Conservation (phyloP, 148 eudicot genomes). For the Silene latifolia region DNA sequence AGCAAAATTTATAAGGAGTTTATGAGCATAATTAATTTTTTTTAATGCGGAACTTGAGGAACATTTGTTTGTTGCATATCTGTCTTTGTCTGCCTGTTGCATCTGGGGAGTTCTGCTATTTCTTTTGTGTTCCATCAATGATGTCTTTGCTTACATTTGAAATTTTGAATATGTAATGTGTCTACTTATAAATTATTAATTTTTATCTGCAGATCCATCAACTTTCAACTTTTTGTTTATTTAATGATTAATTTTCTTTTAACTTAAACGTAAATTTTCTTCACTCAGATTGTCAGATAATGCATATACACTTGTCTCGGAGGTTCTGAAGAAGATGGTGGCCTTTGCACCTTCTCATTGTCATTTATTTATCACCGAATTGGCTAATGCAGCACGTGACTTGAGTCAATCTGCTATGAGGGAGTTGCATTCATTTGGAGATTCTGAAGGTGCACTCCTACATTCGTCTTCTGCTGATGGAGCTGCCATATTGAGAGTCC, state of each 20-base stretch:
- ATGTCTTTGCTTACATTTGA: not conserved
- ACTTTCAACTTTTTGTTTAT: not conserved
- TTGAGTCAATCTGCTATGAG: slow-evolving; percentile 74
- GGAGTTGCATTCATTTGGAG: slow-evolving; percentile 68
- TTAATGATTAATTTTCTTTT: not conserved
- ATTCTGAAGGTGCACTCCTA: slow-evolving; percentile 72
- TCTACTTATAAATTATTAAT: too few relatives aligned
- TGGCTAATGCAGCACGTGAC: slow-evolving; percentile 68
- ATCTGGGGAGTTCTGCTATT: not conserved
- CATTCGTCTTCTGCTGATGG: slow-evolving; percentile 81
- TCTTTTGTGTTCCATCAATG: not conserved
- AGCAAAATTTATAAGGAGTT: too few relatives aligned
- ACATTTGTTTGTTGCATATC: not conserved
- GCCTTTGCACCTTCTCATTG: slow-evolving; percentile 66
- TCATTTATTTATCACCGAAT: slow-evolving; percentile 73
- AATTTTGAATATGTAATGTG: too few relatives aligned
- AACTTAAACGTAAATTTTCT: slow-evolving; percentile 17
- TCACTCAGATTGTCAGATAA: slow-evolving; percentile 81
- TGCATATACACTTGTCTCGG: slow-evolving; percentile 85
- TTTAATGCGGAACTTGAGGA: too few relatives aligned
- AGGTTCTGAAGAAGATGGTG: slow-evolving; percentile 81
- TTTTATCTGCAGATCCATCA: too few relatives aligned
- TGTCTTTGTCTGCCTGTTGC: not conserved
- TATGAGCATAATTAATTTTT: too few relatives aligned
- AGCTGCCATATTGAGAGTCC: slow-evolving; percentile 80